Evolutionary conservation across 345 rosid species (phyloP), one percentile per base, ranked within the genome.

Genomic region (Lepidium aucheri): DNA sequence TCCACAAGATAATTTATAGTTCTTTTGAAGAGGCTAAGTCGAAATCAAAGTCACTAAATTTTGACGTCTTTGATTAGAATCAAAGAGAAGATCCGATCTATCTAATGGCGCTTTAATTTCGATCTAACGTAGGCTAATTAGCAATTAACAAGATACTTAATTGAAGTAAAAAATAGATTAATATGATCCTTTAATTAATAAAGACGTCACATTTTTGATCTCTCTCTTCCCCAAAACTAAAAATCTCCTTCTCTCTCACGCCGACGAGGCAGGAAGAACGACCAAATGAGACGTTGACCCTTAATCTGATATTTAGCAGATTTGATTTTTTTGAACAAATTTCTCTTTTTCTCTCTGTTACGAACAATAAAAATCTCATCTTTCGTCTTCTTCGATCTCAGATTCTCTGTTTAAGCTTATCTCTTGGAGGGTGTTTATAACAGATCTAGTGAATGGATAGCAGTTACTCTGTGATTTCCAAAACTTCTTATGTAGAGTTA

Each of bases 401-500:
- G 35, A 10, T 15, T 5, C 0, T 47, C 59, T 39, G 44, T n/a
- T n/a, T 46, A 45, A 55, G 39, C 53, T 16, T 1, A 42, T 53
- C 41, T 32, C 17, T 2, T 18, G 8, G 14, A 30, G 52, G 40
- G 63, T 0, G 40, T 28, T 46, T 56, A n/a, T 20, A 20, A 12
- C 24, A 0, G 77, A 74, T 74, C 68, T 74, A 35, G 63, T 63
- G 52, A 57, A 91, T 91, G 98, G 91, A 78, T 72, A 82, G 86
- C 74, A 81, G 77, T 50, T 90, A 93, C 76, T 75, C 85, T 24
- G 79, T 77, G 26, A 67, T 93, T 14, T 77, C 90, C 63, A 87
- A 85, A 64, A 77, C 51, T 39, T 77, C 89, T 3, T 75, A 69
- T 55, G 81, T 81, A 10, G 96, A 93, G 72, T 66, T 86, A 65